A percentile compares a stretch with the other conserved stretches of the same genome.
Conservation (phyloP, 2,329 filamentous ascomycete species). For the Colletotrichum cereale region DNA sequence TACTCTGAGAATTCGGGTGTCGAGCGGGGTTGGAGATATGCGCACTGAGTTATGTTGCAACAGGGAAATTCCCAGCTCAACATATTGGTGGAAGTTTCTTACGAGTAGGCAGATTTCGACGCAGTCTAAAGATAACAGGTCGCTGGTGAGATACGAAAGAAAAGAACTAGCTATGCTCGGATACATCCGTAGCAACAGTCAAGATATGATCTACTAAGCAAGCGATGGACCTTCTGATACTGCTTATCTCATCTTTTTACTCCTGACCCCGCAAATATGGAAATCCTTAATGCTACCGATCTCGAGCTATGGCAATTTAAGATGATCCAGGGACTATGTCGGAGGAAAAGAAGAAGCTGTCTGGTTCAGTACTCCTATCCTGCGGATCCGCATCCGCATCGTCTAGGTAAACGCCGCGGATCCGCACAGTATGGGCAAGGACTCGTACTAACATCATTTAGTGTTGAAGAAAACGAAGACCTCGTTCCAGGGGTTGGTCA, state of each 20-base stretch:
- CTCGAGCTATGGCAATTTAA: neutral
- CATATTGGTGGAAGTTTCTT: neutral
- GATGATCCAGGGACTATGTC: neutral
- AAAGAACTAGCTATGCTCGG: too few relatives aligned
- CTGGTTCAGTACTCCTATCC: neutral
- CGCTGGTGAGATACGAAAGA: neutral
- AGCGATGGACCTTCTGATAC: neutral
- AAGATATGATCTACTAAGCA: neutral
- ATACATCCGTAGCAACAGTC: neutral
- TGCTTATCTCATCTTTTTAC: neutral
- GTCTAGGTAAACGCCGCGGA: too few relatives aligned
- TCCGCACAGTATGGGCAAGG: neutral
- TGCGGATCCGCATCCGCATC: neutral
- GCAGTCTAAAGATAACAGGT: neutral
- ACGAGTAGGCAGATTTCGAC: neutral
- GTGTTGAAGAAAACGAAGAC: neutral
- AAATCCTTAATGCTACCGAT: too few relatives aligned
- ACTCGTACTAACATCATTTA: neutral
- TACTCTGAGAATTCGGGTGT: slow-evolving; percentile 43
- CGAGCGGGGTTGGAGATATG: slow-evolving; percentile 43
- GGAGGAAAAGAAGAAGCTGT: neutral
- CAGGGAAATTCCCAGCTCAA: neutral
- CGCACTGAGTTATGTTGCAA: neutral
- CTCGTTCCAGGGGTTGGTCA: neutral
- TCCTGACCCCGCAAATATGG: neutral